Evolutionary conservation across 805 yeast species (phyloP).

Genomic region (Barnettozyma wickerhamii): DNA sequence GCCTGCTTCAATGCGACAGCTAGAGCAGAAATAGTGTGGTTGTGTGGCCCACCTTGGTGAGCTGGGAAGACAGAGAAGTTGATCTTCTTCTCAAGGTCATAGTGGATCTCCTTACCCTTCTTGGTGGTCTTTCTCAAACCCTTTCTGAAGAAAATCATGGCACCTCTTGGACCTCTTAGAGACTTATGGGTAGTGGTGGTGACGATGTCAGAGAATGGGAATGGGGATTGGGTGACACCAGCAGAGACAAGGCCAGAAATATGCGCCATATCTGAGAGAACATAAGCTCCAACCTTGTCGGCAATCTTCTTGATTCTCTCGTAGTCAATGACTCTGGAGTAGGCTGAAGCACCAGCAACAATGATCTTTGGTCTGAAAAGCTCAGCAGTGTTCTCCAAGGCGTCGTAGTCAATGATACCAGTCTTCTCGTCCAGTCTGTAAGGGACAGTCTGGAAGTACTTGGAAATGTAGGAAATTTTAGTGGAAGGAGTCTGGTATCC

Average conservation of each 20-base stretch:
- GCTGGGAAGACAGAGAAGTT: constrained; percentile 99
- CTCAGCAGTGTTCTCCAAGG: constrained; percentile 84
- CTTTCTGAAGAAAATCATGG: constrained; percentile 97
- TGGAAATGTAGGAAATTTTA: constrained; percentile 93
- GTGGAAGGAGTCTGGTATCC: constrained; percentile 95
- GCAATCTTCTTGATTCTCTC: constrained; percentile 95
- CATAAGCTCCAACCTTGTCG: constrained; percentile 94
- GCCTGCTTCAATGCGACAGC: constrained; percentile 98
- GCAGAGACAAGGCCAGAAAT: constrained; percentile 95
- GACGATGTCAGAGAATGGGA: constrained; percentile 95
- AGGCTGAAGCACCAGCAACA: constrained; percentile 98
- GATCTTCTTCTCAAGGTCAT: constrained; percentile 91
- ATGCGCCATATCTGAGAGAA: constrained; percentile 97
- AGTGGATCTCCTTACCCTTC: constrained; percentile 86
- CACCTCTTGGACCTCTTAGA: constrained; percentile 99
- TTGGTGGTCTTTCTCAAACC: constrained; percentile 87
- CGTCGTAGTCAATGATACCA: constrained; percentile 94
- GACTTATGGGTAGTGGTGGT: constrained; percentile 99
- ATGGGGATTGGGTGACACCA: constrained; percentile 93
- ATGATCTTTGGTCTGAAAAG: constrained; percentile 94
- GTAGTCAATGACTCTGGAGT: constrained; percentile 95
- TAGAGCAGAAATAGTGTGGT: constrained; percentile 96
- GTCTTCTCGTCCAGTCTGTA: constrained; percentile 90
- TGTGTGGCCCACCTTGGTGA: constrained; percentile 99
- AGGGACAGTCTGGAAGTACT: constrained; percentile 98